A percentile compares a stretch with the other conserved stretches of the same genome.
Conservation (phyloP, 2,329 filamentous ascomycete genomes). For the Exophiala viscosa region DNA sequence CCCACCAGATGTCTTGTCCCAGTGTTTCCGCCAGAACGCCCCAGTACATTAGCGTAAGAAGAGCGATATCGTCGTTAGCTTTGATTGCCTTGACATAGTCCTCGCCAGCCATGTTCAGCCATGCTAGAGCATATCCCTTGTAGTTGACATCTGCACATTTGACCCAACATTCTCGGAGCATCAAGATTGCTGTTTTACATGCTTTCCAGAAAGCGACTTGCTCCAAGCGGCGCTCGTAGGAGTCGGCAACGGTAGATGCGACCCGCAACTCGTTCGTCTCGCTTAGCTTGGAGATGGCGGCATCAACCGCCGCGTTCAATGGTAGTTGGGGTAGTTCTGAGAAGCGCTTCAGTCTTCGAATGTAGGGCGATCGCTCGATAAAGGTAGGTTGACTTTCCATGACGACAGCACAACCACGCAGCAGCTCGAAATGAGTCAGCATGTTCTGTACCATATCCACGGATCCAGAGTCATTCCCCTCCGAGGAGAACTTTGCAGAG, state of each 20-base stretch:
- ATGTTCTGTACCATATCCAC: conserved; percentile 14
- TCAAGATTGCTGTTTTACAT: conserved; percentile 17
- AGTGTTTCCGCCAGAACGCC: conserved; percentile 19
- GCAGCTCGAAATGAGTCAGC: conserved; percentile 17
- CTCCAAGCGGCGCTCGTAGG: conserved; percentile 4
- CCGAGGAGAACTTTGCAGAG: conserved; percentile 10
- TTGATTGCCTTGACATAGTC: conserved; percentile 20
- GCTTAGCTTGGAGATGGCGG: conserved; percentile 7
- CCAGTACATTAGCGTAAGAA: conserved; percentile 25
- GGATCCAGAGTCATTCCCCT: neutral
- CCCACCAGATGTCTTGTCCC: conserved; percentile 21
- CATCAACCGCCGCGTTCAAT: conserved; percentile 5
- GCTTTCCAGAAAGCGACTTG: conserved; percentile 14
- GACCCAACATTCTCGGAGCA: conserved; percentile 15
- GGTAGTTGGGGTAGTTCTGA: conserved; percentile 8
- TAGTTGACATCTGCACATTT: conserved; percentile 16
- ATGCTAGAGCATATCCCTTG: conserved; percentile 19
- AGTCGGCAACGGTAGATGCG: neutral
- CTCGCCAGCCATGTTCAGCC: conserved; percentile 23
- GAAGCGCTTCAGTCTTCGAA: conserved; percentile 15
- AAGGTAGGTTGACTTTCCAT: conserved; percentile 12
- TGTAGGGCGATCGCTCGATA: conserved; percentile 15
- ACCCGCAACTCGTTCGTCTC: conserved; percentile 17
- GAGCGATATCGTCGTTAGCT: conserved; percentile 14
- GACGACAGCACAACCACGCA: conserved; percentile 14